Evolutionary conservation across 169 alveolate genomes (phyloP).

Genomic region (Condylostoma magnum): DNA sequence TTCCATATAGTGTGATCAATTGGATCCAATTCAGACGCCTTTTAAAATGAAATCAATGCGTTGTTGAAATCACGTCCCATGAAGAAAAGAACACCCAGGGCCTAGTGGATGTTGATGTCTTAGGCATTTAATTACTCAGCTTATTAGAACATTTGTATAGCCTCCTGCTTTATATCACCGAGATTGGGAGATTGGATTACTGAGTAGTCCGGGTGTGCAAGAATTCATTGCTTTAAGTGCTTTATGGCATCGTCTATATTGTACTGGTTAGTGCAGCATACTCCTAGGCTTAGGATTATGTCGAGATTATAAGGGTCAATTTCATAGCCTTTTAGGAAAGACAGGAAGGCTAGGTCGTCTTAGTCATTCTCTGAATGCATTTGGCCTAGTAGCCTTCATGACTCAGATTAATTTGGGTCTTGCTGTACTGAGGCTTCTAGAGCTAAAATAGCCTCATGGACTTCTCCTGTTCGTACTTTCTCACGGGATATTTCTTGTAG

Average conservation of each 20-base stretch:
- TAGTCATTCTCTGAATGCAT: constrained; percentile 79
- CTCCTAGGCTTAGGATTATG: constrained; percentile 76
- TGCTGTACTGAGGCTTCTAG: constrained; percentile 78
- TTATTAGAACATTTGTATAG: constrained; percentile 47
- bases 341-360: constrained; percentile 66
- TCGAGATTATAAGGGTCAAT: constrained; percentile 68
- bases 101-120: constrained; percentile 64
- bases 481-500: constrained; percentile 62
- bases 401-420: constrained; percentile 72
- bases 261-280: constrained; percentile 82
- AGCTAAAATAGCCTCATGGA: constrained; percentile 79
- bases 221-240: constrained; percentile 49
- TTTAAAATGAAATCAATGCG: constrained; percentile 70
- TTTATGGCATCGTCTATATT: constrained; percentile 72
- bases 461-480: constrained; percentile 61
- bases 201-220: constrained; percentile 55
- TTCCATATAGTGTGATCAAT: constrained; percentile 85
- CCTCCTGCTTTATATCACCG: constrained; percentile 76
- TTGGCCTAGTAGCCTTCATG: constrained; percentile 87
- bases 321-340: constrained; percentile 67
- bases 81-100: constrained; percentile 85
- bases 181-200: constrained; percentile 65
- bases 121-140: constrained; percentile 62
- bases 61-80: constrained; percentile 70
- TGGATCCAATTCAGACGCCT: constrained; percentile 71